Evolutionary conservation across 2,329 filamentous ascomycete species (phyloP).

Genomic region (Penicillium occitanis): DNA sequence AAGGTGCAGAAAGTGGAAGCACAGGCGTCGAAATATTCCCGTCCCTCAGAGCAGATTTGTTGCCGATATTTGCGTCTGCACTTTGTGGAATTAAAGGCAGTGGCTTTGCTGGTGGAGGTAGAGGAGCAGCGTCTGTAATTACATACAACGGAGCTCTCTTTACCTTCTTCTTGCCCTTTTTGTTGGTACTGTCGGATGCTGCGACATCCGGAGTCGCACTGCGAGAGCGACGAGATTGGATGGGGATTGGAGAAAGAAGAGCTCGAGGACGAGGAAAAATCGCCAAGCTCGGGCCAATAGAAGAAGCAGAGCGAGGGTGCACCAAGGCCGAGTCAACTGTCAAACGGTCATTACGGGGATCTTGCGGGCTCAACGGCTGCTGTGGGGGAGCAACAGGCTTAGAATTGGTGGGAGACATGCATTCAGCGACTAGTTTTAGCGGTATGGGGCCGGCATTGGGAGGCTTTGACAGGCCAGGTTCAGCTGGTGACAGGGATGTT

Average conservation of each 20-base stretch:
- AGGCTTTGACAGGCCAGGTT: conserved; percentile 1
- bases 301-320: conserved; percentile 8
- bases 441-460: conserved; percentile 22
- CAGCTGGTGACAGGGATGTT: not conserved
- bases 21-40: conserved; percentile 7
- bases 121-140: conserved; percentile 35
- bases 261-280: conserved; percentile 14
- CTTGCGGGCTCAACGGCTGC: conserved; percentile 21
- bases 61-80: not conserved
- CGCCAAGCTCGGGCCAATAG: not conserved
- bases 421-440: conserved; percentile 29
- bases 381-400: conserved; percentile 17
- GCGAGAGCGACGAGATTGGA: conserved; percentile 19
- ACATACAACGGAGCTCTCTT: conserved; percentile 20
- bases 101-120: conserved; percentile 36
- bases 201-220: conserved; percentile 20
- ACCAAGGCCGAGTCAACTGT: conserved; percentile 3
- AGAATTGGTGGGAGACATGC: conserved; percentile 32
- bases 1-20: conserved; percentile 9
- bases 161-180: conserved; percentile 14
- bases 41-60: not conserved
- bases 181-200: conserved; percentile 1
- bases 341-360: not conserved
- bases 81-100: conserved; percentile 35
- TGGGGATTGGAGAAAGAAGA: conserved; percentile 21